A percentile compares a stretch with the other conserved stretches of the same genome.
phyloP scores from a whole-genome alignment of 768 basidiomycete species.

The Boletus pseudo-olivaceus region DNA sequence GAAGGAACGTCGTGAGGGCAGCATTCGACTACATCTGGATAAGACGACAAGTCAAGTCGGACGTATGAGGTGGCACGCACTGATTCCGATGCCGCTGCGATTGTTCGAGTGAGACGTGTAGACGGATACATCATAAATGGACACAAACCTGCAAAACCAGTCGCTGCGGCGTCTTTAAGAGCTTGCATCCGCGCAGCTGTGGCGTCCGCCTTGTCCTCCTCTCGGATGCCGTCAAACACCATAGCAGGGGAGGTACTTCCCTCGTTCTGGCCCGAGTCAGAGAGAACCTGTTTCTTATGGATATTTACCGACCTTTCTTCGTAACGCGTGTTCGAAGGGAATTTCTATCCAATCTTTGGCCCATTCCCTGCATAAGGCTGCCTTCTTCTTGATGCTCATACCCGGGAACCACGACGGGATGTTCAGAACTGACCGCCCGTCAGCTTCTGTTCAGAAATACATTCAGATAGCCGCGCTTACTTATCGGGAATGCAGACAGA shows the following conservation, averaged over 20 bases:
- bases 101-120: neutral
- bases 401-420: conserved; percentile 21
- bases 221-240: conserved; percentile 16
- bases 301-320: conserved; percentile 21
- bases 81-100: conserved; percentile 13
- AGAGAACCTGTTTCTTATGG: neutral
- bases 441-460: neutral
- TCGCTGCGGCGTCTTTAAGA: conserved; percentile 16
- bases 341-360: conserved; percentile 14
- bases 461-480: neutral
- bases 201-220: neutral
- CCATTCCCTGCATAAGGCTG: conserved; percentile 2
- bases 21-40: conserved; percentile 9
- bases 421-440: conserved; percentile 8
- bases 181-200: neutral
- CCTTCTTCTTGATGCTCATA: conserved; percentile 15
- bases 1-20: conserved; percentile 6
- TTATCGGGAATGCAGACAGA: conserved; percentile 13
- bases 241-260: conserved; percentile 12
- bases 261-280: conserved; percentile 1
- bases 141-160: conserved; percentile 12
- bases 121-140: neutral
- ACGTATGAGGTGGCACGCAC: neutral
- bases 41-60: neutral
- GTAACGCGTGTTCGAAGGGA: conserved; percentile 29